phyloP scores from a whole-genome alignment of 331 rosid genomes.

The Rhamnella rubrinervis region DNA sequence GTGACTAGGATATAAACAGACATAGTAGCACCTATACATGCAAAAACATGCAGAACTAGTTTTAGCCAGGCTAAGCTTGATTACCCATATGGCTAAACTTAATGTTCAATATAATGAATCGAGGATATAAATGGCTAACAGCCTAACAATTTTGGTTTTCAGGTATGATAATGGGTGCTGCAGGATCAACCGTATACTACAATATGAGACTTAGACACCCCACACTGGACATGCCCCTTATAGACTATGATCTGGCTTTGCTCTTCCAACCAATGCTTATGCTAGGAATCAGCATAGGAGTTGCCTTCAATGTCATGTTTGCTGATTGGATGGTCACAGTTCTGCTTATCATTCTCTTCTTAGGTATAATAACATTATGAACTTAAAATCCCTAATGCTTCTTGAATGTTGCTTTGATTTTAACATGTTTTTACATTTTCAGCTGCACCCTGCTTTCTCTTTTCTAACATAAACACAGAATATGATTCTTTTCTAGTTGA shows the following conservation, averaged over 20 bases:
- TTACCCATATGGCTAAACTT: not conserved
- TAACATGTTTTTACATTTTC: too few relatives aligned
- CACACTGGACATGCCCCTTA: conserved; percentile 65
- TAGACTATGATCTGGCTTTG: conserved; percentile 78
- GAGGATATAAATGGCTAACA: not conserved
- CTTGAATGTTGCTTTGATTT: not conserved
- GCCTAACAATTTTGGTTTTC: conserved; percentile 10
- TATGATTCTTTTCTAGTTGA: too few relatives aligned
- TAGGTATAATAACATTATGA: conserved; percentile 32
- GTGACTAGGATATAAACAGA: too few relatives aligned
- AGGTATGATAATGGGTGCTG: conserved; percentile 92
- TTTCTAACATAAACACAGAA: too few relatives aligned
- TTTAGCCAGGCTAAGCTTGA: not conserved
- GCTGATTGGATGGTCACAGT: conserved; percentile 93
- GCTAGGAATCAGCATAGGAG: conserved; percentile 88
- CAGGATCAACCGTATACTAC: conserved; percentile 72
- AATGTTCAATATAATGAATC: too few relatives aligned
- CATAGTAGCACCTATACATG: too few relatives aligned
- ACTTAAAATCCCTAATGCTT: not conserved
- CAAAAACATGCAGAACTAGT: too few relatives aligned
- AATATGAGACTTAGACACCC: conserved; percentile 78
- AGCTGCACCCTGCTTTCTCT: too few relatives aligned
- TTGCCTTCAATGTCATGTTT: conserved; percentile 81
- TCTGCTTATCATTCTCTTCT: conserved; percentile 67
- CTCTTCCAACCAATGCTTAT: conserved; percentile 85